phyloP scores from a whole-genome alignment of 108 stramenopile genomes.

The Fistulifera pelliculosa region DNA sequence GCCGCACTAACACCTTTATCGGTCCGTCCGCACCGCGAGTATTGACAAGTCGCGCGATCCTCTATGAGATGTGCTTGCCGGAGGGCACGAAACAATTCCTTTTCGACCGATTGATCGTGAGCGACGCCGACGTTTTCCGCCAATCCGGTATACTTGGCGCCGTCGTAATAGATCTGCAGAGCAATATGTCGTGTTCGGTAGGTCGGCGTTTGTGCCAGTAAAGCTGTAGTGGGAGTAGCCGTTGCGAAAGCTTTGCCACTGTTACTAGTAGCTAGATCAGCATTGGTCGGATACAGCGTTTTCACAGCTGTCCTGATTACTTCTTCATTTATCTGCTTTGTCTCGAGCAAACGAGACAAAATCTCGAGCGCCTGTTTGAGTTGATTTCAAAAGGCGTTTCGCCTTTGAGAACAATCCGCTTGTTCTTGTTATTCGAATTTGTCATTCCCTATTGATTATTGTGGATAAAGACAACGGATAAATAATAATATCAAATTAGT shows the following conservation, averaged over 20 bases:
- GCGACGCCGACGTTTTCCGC: slow-evolving; percentile 67
- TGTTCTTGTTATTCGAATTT: no score
- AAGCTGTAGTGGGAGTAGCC: background rate
- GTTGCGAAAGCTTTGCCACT: background rate
- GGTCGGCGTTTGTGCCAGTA: background rate
- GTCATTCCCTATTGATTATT: no score
- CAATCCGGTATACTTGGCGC: slow-evolving; percentile 70
- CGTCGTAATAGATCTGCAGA: slow-evolving; percentile 85
- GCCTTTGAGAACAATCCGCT: no score
- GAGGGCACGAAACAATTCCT: slow-evolving; percentile 76
- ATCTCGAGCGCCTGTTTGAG: background rate
- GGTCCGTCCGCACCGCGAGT: slow-evolving; percentile 94
- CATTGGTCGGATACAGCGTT: background rate
- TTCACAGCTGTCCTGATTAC: background rate
- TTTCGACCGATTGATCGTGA: slow-evolving; percentile 77
- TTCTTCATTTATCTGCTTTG: background rate
- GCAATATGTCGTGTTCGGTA: slow-evolving; percentile 73
- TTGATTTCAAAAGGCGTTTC: no score
- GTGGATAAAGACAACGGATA: no score
- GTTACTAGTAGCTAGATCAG: background rate
- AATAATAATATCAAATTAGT: no score
- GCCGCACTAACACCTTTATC: slow-evolving; percentile 91
- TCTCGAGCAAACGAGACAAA: background rate
- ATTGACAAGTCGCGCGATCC: slow-evolving; percentile 42
- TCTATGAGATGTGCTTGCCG: slow-evolving; percentile 57